Base-by-base conservation (phyloP, 257 asterid species). In the Leptodermis oblonga region DNA sequence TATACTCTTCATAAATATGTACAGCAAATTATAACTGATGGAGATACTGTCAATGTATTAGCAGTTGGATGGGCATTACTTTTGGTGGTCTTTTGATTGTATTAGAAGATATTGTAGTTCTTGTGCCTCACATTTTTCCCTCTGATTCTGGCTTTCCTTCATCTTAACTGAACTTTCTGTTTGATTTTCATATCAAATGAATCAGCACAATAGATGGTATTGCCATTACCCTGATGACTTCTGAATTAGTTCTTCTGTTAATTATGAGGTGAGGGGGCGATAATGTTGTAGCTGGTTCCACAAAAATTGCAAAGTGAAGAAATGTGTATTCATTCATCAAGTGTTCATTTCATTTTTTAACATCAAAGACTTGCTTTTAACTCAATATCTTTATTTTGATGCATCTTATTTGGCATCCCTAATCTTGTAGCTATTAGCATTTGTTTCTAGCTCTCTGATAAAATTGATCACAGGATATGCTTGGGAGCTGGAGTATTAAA, bases 401-500 rank as follows among this genome's bases (percentile, higher is more conserved):
- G 26, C 66, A 36, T 61, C 13, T 41, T 25, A 36, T 34, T 18
- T 61, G 45, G 41, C 26, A 0, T 13, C 65, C 36, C n/a, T 31
- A 4, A 0, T 67, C 39, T 11, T 66, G 26, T 30, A 48, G 18
- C 45, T n/a, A 18, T 48, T 67, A 30, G 54, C 25, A 7, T 45
- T 59, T 62, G 45, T 48, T 45, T 64, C 41, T 22, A 62, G 4
- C 69, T 74, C 42, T 42, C 62, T 69, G 45, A 20, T 67, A 48
- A 67, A 53, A 17, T 48, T 80, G 64, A 76, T 63, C 54, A 69
- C 77, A 93, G 99, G 97, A 93, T 78, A 90, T 93, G 97, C 80
- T 73, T 62, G 99, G 97, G 61, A 85, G 76, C 77, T 90, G 99
- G 97, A 83, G 76, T 77, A 75, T 90, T 73, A 82, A 75, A 78